These are phyloP conservation scores for Marasmius sp. DNA, from an alignment of 1,284 basidiomycete genomes.

Conservation along the genomic window DNA sequence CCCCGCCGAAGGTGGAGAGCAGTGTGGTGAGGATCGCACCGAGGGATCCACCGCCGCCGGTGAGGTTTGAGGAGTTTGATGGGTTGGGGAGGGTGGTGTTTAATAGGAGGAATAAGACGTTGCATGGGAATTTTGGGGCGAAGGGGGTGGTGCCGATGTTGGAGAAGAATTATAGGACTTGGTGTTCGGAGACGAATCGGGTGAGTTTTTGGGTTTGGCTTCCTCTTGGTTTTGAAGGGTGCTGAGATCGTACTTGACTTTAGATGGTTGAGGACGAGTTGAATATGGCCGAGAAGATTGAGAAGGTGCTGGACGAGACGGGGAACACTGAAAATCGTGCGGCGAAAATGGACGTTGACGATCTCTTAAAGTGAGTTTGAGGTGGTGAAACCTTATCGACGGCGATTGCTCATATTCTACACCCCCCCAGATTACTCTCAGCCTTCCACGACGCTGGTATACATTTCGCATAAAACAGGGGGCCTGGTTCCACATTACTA, in stretches of 20 bases:
- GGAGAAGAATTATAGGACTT: slow-evolving; percentile 94
- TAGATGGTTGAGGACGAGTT: slow-evolving; percentile 76
- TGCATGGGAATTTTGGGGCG: slow-evolving; percentile 87
- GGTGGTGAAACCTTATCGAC: background rate
- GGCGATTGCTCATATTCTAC: background rate
- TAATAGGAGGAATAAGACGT: slow-evolving; percentile 86
- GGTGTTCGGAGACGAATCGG: slow-evolving; percentile 81
- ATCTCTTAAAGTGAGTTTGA: slow-evolving; percentile 67
- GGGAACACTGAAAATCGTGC: slow-evolving; percentile 72
- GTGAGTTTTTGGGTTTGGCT: slow-evolving; percentile 44
- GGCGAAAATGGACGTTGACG: slow-evolving; percentile 84
- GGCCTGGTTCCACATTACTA: too few species aligned
- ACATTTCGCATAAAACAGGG: slow-evolving; percentile 40
- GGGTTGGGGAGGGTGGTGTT: slow-evolving; percentile 87
- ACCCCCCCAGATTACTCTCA: slow-evolving; percentile 52
- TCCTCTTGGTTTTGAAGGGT: too few species aligned
- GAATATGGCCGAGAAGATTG: slow-evolving; percentile 74
- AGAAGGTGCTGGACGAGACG: slow-evolving; percentile 71
- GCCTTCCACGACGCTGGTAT: slow-evolving; percentile 84
- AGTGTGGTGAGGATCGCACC: slow-evolving; percentile 92
- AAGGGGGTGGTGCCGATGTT: slow-evolving; percentile 95
- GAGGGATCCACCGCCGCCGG: slow-evolving; percentile 91
- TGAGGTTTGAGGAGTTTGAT: slow-evolving; percentile 98
- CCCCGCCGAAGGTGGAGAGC: slow-evolving; percentile 93
- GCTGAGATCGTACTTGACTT: background rate